phyloP scores from a whole-genome alignment of 345 rosid genomes.

The Populus nigra region DNA sequence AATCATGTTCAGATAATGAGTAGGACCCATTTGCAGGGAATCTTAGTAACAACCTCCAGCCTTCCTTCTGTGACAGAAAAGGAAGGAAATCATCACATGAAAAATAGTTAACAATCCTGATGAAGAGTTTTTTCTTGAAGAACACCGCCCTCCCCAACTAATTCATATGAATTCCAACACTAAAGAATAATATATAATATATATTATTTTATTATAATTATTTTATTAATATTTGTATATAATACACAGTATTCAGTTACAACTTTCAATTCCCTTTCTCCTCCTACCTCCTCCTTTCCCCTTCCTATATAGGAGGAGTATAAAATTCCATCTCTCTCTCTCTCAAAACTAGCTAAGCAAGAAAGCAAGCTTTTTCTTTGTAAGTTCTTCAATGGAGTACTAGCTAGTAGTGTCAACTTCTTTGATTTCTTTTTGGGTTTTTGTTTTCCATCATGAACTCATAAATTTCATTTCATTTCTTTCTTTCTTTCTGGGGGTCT shows the following conservation, averaged over 20 bases:
- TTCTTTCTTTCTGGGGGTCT: not conserved
- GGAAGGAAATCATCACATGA: too few species aligned
- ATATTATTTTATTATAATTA: not conserved
- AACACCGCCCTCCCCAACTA: too few species aligned
- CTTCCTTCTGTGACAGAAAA: too few species aligned
- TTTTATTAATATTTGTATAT: not conserved
- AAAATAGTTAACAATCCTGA: too few species aligned
- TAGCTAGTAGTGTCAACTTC: not conserved
- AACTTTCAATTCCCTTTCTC: slow-evolving; percentile 4
- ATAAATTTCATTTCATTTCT: not conserved
- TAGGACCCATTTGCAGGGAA: too few species aligned
- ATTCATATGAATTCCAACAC: too few species aligned
- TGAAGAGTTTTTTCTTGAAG: too few species aligned
- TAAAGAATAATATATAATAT: too few species aligned
- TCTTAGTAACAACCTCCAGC: too few species aligned
- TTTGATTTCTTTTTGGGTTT: not conserved
- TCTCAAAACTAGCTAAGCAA: not conserved
- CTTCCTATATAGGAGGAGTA: not conserved
- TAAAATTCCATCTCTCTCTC: not conserved
- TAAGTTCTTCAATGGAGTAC: not conserved
- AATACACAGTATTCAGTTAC: not conserved
- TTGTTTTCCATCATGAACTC: not conserved
- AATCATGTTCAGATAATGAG: too few species aligned
- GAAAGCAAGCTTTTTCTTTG: not conserved
- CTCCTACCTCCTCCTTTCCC: not conserved